A percentile compares a stretch with the other conserved stretches of the same genome.
Conservation (phyloP, 1,284 basidiomycete genomes). For the Cerioporus squamosus region DNA sequence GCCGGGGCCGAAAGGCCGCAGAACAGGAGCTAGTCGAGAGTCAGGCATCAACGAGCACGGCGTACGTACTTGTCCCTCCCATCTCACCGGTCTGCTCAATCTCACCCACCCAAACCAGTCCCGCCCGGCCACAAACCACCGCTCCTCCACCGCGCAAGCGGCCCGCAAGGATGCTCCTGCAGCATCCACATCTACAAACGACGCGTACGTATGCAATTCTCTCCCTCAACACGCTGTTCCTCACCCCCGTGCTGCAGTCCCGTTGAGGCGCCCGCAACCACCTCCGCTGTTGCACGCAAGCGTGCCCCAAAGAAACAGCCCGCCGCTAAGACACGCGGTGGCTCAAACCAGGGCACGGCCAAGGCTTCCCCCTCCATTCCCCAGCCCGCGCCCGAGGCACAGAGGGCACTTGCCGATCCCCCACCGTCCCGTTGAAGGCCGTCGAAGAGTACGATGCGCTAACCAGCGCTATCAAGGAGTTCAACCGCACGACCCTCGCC, state of each 20-base stretch:
- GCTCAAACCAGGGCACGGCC: neutral
- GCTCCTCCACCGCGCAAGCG: conserved; percentile 9
- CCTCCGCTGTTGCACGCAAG: neutral
- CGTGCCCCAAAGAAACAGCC: neutral
- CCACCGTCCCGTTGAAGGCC: neutral
- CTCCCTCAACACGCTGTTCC: neutral
- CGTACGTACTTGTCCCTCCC: neutral
- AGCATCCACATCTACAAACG: neutral
- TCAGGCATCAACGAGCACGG: neutral
- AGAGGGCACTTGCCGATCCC: neutral
- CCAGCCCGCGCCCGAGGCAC: neutral
- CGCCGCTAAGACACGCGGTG: neutral
- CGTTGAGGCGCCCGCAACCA: neutral
- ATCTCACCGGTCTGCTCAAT: neutral
- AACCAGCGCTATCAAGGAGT: neutral
- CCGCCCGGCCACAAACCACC: neutral
- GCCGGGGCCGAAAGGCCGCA: conserved; percentile 6
- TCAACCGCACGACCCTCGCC: neutral
- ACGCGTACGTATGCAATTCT: neutral
- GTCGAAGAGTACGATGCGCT: neutral
- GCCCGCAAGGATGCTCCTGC: conserved; percentile 1
- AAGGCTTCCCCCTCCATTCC: neutral
- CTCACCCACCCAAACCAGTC: neutral
- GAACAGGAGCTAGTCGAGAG: neutral
- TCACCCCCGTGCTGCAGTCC: neutral